Percentiles rank a stretch among this genome's conserved stretches.
Evolutionary conservation across 108 stramenopile species (phyloP).

Genomic region (Fragilaria crotonensis): DNA sequence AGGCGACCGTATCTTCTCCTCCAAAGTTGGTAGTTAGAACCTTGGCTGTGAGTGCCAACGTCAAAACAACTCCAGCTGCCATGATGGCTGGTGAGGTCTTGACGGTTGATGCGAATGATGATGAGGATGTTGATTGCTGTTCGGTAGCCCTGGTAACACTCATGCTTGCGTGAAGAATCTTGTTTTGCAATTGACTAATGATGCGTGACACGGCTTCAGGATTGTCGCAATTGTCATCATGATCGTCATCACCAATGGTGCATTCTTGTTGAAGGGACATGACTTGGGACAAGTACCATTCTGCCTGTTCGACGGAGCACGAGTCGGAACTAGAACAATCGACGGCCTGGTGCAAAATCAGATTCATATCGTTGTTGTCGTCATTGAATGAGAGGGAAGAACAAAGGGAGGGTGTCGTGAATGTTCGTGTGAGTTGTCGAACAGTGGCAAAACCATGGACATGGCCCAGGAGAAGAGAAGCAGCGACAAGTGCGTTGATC

Average conservation of each 20-base stretch:
- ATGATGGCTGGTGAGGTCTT: background rate
- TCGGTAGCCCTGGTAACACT: background rate
- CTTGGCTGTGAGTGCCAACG: background rate
- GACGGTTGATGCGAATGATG: background rate
- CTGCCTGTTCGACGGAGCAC: slow-evolving; percentile 52
- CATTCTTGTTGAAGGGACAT: slow-evolving; percentile 41
- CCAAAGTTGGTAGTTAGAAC: slow-evolving; percentile 1
- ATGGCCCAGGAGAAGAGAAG: background rate
- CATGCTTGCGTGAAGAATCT: slow-evolving; percentile 16
- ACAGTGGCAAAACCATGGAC: background rate
- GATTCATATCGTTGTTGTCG: background rate
- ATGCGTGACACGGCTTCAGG: slow-evolving; percentile 26
- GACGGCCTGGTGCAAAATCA: slow-evolving; percentile 15
- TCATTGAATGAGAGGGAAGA: background rate
- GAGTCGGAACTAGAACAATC: slow-evolving; percentile 52
- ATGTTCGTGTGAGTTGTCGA: background rate
- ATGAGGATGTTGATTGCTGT: background rate
- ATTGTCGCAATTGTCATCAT: slow-evolving; percentile 17
- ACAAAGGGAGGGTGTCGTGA: background rate
- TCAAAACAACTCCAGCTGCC: too few species aligned
- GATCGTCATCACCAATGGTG: slow-evolving; percentile 21
- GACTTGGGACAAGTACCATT: slow-evolving; percentile 37
- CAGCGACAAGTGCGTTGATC: too few species aligned
- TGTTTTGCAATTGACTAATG: slow-evolving; percentile 43
- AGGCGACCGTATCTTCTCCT: slow-evolving; percentile 9